phyloP scores from a whole-genome alignment of 495 filamentous ascomycete genomes.

The Annulohypoxylon maeteangense region DNA sequence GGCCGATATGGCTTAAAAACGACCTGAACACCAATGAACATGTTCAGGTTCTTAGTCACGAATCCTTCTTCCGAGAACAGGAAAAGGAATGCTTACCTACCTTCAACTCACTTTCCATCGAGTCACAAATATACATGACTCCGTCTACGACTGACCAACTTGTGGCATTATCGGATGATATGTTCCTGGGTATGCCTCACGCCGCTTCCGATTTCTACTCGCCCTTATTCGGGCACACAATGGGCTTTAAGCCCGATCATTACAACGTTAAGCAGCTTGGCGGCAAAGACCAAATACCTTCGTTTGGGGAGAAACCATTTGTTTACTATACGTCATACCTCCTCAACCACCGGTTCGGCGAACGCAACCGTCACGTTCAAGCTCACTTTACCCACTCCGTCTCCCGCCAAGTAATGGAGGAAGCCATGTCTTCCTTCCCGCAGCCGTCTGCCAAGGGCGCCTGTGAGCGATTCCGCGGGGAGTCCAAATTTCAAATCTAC shows the following conservation, averaged over 20 bases:
- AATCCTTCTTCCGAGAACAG: slow-evolving; percentile 56
- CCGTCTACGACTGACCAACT: slow-evolving; percentile 48
- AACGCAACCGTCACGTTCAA: slow-evolving; percentile 56
- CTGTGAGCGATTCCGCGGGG: slow-evolving; percentile 55
- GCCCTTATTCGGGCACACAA: slow-evolving; percentile 54
- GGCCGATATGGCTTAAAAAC: slow-evolving; percentile 52
- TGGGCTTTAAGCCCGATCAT: slow-evolving; percentile 55
- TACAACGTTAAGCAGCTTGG: slow-evolving; percentile 53
- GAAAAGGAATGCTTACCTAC: slow-evolving; percentile 54
- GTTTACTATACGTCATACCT: slow-evolving; percentile 59
- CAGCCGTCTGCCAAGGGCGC: slow-evolving; percentile 52
- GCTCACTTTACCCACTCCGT: slow-evolving; percentile 57
- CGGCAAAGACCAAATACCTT: slow-evolving; percentile 47
- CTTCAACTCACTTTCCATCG: slow-evolving; percentile 58
- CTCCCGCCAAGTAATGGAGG: slow-evolving; percentile 51
- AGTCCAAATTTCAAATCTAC: slow-evolving; percentile 55
- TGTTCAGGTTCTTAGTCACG: slow-evolving; percentile 54
- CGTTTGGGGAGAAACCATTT: slow-evolving; percentile 58
- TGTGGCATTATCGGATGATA: slow-evolving; percentile 57
- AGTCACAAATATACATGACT: slow-evolving; percentile 55
- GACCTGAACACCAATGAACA: slow-evolving; percentile 42
- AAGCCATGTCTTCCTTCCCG: slow-evolving; percentile 55
- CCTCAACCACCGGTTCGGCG: slow-evolving; percentile 56
- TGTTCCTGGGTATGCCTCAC: slow-evolving; percentile 55
- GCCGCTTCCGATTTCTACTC: slow-evolving; percentile 57